These are phyloP conservation scores for Pythium rishiriense DNA, from an alignment of 352 stramenopile genomes.

Conservation along the genomic window DNA sequence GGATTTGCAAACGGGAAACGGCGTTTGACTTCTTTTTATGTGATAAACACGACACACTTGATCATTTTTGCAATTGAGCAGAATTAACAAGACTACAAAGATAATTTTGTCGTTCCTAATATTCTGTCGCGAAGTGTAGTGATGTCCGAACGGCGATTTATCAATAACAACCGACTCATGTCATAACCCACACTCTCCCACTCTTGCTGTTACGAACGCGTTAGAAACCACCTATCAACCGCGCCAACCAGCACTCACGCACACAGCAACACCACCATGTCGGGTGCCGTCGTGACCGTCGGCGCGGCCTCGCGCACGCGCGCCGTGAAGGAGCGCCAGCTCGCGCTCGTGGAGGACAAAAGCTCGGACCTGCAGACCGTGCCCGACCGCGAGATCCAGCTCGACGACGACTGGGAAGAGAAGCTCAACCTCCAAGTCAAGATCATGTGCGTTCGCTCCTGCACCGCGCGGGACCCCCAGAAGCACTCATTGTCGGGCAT, in stretches of 20 bases:
- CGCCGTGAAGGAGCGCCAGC: constrained; percentile 70
- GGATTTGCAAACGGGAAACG: too few relatives aligned
- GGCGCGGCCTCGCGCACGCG: constrained; percentile 36
- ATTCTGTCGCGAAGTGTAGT: too few relatives aligned
- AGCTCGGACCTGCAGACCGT: constrained; percentile 43
- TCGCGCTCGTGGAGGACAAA: constrained; percentile 57
- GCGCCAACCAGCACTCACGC: constrained; percentile 1
- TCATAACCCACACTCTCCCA: too few relatives aligned
- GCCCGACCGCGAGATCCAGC: constrained; percentile 55
- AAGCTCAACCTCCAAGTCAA: constrained; percentile 80
- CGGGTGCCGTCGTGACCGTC: constrained; percentile 10
- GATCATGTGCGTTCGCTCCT: constrained; percentile 60
- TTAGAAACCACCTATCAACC: constrained; percentile 2
- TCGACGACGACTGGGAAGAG: constrained; percentile 82
- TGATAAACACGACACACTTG: too few relatives aligned
- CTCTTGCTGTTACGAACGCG: background rate
- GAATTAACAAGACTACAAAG: too few relatives aligned
- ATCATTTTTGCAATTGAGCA: too few relatives aligned
- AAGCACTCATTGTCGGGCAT: background rate
- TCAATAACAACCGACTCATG: too few relatives aligned
- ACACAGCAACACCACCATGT: constrained; percentile 4
- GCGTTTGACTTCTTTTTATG: too few relatives aligned
- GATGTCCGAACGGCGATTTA: too few relatives aligned
- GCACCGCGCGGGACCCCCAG: too few relatives aligned
- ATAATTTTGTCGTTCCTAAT: too few relatives aligned